Conservation (phyloP, 345 rosid species). For the Hibiscus mutabilis region DNA sequence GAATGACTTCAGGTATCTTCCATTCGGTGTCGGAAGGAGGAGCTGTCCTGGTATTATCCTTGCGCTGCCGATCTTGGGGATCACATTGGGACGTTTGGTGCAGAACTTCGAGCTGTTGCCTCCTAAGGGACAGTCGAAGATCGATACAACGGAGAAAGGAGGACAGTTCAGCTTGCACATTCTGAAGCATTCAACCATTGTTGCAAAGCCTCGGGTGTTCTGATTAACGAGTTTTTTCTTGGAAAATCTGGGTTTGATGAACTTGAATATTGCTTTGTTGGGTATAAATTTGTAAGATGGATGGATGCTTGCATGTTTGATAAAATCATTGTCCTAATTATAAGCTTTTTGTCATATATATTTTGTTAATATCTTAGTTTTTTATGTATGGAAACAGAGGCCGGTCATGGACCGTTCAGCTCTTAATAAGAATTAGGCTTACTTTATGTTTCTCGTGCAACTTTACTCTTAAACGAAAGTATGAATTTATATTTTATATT, state of each 20-base stretch:
- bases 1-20: conserved; percentile 87
- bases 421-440: too few relatives aligned
- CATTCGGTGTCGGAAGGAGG: conserved; percentile 93
- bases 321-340: background rate
- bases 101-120: conserved; percentile 97
- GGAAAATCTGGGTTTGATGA: background rate
- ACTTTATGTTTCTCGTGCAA: too few relatives aligned
- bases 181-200: conserved; percentile 85
- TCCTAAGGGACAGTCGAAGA: conserved; percentile 75
- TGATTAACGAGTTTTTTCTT: conserved; percentile 3
- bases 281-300: background rate
- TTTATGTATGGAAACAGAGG: background rate
- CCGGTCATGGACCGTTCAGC: background rate
- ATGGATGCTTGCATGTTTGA: background rate
- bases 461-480: too few relatives aligned
- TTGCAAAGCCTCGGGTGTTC: conserved; percentile 64
- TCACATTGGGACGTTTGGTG: conserved; percentile 79
- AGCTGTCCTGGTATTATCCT: conserved; percentile 97
- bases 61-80: conserved; percentile 86
- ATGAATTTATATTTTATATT: too few relatives aligned
- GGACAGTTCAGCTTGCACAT: conserved; percentile 98
- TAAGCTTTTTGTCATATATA: background rate
- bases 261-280: background rate
- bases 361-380: background rate
- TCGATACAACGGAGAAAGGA: conserved; percentile 83